Conservation (phyloP, 495 filamentous ascomycete genomes). For the Hypoxylon fragiforme region DNA sequence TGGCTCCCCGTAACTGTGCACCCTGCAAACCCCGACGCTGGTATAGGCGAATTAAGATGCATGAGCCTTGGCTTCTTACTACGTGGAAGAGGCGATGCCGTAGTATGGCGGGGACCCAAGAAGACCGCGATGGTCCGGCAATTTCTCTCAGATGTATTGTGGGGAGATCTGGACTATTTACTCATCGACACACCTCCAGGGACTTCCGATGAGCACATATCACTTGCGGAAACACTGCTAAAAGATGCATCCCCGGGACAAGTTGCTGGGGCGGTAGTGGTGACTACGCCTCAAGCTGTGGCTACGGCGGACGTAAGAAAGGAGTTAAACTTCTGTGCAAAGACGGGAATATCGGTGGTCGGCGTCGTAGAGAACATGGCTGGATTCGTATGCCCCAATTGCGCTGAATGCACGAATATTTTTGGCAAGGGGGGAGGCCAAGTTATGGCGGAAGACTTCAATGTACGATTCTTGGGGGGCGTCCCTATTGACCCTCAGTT, state of each 20-base stretch:
- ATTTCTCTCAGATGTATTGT: constrained; percentile 89
- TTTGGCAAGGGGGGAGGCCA: constrained; percentile 88
- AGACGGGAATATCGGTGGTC: constrained; percentile 78
- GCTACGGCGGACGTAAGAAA: constrained; percentile 92
- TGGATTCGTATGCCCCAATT: constrained; percentile 94
- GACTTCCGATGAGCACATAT: constrained; percentile 96
- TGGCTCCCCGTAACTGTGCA: constrained; percentile 90
- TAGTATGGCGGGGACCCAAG: constrained; percentile 97
- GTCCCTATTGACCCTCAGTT: constrained; percentile 85
- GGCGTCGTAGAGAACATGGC: constrained; percentile 98
- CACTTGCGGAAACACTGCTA: constrained; percentile 82
- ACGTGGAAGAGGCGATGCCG: constrained; percentile 78
- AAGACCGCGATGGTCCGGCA: constrained; percentile 99
- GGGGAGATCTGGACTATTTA: constrained; percentile 84
- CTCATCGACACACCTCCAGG: constrained; percentile 96
- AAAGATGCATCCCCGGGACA: constrained; percentile 62
- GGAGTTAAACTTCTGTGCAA: constrained; percentile 92
- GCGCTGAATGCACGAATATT: constrained; percentile 88
- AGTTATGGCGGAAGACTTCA: constrained; percentile 86
- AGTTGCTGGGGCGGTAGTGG: constrained; percentile 81
- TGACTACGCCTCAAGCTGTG: constrained; percentile 95
- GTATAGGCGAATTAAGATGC: constrained; percentile 71
- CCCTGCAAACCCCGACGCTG: constrained; percentile 49
- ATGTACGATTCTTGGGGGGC: constrained; percentile 79
- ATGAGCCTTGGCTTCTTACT: constrained; percentile 96